These are phyloP conservation scores for Aspergillus pseudoviridinutans DNA, from an alignment of 2,329 filamentous ascomycete genomes.

Conservation along the genomic window DNA sequence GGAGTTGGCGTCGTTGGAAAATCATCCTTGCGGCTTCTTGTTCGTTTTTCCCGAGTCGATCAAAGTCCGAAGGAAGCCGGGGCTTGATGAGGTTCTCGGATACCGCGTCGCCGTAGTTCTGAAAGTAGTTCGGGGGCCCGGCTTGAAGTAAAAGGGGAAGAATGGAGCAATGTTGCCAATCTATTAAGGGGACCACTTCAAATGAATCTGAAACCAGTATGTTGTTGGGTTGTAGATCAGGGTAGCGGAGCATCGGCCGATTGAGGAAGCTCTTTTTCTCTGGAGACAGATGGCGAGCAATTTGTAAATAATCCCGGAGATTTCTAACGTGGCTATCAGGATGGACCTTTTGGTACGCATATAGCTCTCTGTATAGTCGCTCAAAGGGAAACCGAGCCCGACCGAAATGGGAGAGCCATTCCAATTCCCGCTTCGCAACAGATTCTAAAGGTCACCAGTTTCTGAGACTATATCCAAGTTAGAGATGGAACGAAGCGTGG, in stretches of 20 bases:
- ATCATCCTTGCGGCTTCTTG: constrained; percentile 11
- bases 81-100: constrained; percentile 15
- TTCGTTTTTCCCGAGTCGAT: constrained; percentile 10
- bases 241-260: constrained; percentile 18
- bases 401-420: constrained; percentile 19
- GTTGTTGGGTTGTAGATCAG: constrained; percentile 26
- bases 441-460: constrained; percentile 18
- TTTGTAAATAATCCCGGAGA: background rate
- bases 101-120: constrained; percentile 26
- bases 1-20: constrained; percentile 15
- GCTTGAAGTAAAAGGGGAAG: constrained; percentile 25
- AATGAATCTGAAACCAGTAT: constrained; percentile 25
- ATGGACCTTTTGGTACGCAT: background rate
- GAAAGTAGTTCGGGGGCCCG: constrained; percentile 27
- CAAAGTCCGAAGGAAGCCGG: constrained; percentile 6
- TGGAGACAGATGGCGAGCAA: background rate
- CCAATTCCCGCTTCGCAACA: constrained; percentile 11
- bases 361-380: constrained; percentile 1
- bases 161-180: constrained; percentile 21
- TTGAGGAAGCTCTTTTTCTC: constrained; percentile 2
- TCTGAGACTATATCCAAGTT: background rate
- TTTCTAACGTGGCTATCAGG: background rate
- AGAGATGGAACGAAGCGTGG: no score
- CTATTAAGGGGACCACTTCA: constrained; percentile 20
- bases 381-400: constrained; percentile 13